Evolutionary conservation across 2,329 filamentous ascomycete species (phyloP).

Genomic region (Alternaria dauci): DNA sequence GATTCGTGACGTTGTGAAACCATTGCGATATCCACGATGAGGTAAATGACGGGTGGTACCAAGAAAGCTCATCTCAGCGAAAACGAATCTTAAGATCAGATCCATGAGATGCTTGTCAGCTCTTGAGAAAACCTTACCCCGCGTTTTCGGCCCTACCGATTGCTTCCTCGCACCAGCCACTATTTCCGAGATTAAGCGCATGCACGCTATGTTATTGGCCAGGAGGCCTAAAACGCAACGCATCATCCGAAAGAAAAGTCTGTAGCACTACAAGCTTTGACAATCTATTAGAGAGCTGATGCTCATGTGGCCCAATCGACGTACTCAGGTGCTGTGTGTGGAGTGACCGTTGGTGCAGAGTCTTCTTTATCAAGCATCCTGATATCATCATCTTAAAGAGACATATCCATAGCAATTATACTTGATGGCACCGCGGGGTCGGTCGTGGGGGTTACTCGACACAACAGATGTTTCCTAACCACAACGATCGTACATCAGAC

Average conservation of each 20-base stretch:
- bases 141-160: background rate
- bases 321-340: background rate
- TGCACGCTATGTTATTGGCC: background rate
- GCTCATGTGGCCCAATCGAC: background rate
- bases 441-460: background rate
- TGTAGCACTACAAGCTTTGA: conserved; percentile 1
- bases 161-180: background rate
- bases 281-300: background rate
- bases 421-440: background rate
- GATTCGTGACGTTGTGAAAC: background rate
- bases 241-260: conserved; percentile 1
- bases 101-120: background rate
- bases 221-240: background rate
- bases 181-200: background rate
- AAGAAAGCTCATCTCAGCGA: background rate
- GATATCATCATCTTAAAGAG: background rate
- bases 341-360: background rate
- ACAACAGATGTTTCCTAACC: background rate
- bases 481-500: background rate
- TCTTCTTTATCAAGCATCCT: background rate
- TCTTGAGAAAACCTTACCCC: background rate
- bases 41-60: background rate
- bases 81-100: background rate
- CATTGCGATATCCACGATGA: background rate
- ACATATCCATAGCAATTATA: background rate